Evolutionary conservation across 1,284 basidiomycete species (phyloP).

Genomic region (Boletus sp.): DNA sequence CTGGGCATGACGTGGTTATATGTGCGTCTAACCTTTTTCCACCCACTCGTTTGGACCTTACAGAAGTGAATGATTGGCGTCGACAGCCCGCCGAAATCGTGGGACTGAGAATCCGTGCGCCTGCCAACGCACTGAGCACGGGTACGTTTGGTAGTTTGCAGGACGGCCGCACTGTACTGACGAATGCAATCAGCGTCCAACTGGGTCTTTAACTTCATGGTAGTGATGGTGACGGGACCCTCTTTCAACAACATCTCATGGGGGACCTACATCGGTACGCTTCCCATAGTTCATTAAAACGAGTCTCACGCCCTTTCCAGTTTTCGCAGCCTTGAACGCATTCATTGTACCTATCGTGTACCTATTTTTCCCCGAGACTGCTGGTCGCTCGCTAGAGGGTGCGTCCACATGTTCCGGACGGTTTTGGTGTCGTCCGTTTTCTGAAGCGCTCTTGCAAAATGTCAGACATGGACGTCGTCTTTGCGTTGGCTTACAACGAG

Average conservation of each 20-base stretch:
- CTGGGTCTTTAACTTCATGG: constrained; percentile 64
- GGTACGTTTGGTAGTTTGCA: constrained; percentile 25
- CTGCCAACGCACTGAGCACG: constrained; percentile 62
- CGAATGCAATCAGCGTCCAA: constrained; percentile 37
- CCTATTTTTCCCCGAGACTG: constrained; percentile 66
- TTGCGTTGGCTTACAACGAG: constrained; percentile 55
- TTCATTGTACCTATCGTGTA: constrained; percentile 59
- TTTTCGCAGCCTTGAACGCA: constrained; percentile 59
- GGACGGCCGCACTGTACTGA: not conserved
- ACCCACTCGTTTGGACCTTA: not conserved
- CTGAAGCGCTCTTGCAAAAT: constrained; percentile 5
- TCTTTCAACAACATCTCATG: constrained; percentile 61
- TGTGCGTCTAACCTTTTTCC: constrained; percentile 35
- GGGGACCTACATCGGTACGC: constrained; percentile 56
- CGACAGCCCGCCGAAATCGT: constrained; percentile 62
- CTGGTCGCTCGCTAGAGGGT: constrained; percentile 61
- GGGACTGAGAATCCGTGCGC: constrained; percentile 57
- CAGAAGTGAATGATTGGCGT: not conserved
- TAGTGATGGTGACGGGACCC: constrained; percentile 66
- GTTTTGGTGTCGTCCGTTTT: not conserved
- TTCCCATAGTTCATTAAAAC: not conserved
- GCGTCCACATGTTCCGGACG: not conserved
- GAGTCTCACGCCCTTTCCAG: constrained; percentile 24
- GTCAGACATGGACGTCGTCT: constrained; percentile 63
- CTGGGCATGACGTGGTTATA: constrained; percentile 65